Base-by-base conservation (phyloP, 495 filamentous ascomycete genomes). In the Penicillium fimorum region DNA sequence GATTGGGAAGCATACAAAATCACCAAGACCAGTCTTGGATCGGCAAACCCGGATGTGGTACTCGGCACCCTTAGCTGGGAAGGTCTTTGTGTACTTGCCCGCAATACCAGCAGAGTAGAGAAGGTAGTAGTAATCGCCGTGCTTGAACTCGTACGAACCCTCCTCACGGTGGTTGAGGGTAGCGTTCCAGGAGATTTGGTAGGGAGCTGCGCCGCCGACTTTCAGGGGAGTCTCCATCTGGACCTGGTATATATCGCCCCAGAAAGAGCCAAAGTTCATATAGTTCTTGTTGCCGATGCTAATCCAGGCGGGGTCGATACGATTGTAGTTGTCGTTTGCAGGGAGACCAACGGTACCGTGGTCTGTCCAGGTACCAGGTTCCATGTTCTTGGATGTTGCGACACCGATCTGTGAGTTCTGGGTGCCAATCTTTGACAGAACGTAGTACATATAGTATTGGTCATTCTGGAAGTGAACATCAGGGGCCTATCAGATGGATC, bases 391-490 rank as follows among this genome's bases (percentile, higher is more conserved):
- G 11, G 82, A 86, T n/a, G 81, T 86, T 45, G 87, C 89, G 17
- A 89, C 76, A 24, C 86, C 88, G 52, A 90, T 88, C 58, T 82
- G 76, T 1, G 79, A 84, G 68, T 76, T 73, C 50, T 86, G 82
- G 4, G 78, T 82, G 22, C 88, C 87, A 52, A 88, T 85, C 27
- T 78, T 75, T 35, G 79, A 83, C 45, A 90, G 80, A 1, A 83
- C 75, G 70, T 91, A 92, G 78, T 88, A 91, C 59, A 89, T 76
- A 64, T 87, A 86, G 73, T 90, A 91, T 4, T 70, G 74, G 17
- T 59, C 67, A 38, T 76, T 78, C 2, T 87, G 67, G 32, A 80
- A 68, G 51, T 75, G 64, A 25, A 90, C 81, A 60, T 90, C 86
- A 0, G 87, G 87, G 2, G 88, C 88, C 86, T 87, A 65, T 20